Evolutionary conservation across 2,329 filamentous ascomycete species (phyloP).

Genomic region (Colletotrichum chrysophilum): DNA sequence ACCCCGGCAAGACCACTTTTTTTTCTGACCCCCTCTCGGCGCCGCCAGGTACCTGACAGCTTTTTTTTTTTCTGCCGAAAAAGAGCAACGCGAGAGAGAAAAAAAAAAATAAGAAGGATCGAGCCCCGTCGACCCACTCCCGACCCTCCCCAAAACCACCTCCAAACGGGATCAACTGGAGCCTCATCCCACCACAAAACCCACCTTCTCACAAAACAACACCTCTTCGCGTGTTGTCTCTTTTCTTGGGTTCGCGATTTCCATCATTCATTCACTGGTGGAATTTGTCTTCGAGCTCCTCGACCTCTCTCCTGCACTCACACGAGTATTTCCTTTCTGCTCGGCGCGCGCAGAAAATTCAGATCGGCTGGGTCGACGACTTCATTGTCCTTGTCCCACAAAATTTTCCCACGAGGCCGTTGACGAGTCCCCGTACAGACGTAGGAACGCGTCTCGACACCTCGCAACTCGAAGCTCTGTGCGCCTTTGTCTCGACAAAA

Average conservation of each 20-base stretch:
- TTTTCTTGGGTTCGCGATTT: slow-evolving; percentile 21
- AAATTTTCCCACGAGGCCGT: slow-evolving; percentile 14
- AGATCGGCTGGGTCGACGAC: slow-evolving; percentile 2
- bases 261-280: slow-evolving; percentile 13
- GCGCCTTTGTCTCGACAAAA: slow-evolving; percentile 23
- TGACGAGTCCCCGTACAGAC: slow-evolving; percentile 19
- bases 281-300: slow-evolving; percentile 1
- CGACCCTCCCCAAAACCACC: slow-evolving; percentile 24
- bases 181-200: slow-evolving; percentile 25
- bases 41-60: slow-evolving; percentile 20
- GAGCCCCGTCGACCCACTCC: slow-evolving; percentile 24
- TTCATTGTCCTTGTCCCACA: slow-evolving; percentile 22
- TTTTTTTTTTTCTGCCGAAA: slow-evolving; percentile 6
- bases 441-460: slow-evolving; percentile 22
- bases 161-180: slow-evolving; percentile 26
- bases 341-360: neutral
- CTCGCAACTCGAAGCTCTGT: slow-evolving; percentile 11
- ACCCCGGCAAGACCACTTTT: slow-evolving; percentile 18
- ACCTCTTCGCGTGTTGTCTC: slow-evolving; percentile 17
- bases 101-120: slow-evolving; percentile 23
- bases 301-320: neutral
- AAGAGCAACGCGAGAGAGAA: slow-evolving; percentile 8
- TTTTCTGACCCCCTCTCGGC: slow-evolving; percentile 8
- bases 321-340: slow-evolving; percentile 5
- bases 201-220: slow-evolving; percentile 22